Evolutionary conservation across 208 protist genomes (phyloP).

Genomic region (Trypanosoma theileri): DNA sequence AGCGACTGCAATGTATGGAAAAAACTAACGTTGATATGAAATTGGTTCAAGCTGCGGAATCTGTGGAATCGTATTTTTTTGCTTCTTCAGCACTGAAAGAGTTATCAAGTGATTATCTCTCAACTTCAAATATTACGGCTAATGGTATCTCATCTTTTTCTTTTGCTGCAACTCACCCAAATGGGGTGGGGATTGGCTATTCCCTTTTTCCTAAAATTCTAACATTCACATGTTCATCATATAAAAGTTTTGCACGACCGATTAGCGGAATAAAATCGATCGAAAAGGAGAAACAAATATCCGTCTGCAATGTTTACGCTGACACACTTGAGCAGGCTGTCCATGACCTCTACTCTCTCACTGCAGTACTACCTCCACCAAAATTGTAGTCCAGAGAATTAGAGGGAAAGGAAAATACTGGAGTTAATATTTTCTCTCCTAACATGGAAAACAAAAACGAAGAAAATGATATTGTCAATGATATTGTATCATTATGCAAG

Average conservation of each 20-base stretch:
- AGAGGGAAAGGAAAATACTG: neutral
- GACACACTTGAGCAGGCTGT: constrained; percentile 7
- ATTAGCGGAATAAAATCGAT: neutral
- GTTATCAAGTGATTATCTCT: constrained; percentile 30
- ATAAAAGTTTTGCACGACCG: constrained; percentile 15
- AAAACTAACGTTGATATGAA: neutral
- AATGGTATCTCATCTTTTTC: constrained; percentile 24
- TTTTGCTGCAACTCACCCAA: constrained; percentile 17
- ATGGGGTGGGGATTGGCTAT: constrained; percentile 30
- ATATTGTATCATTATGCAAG: too few relatives aligned
- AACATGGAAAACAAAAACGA: too few relatives aligned
- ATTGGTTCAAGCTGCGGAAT: neutral
- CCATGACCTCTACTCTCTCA: constrained; percentile 3
- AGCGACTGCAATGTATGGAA: constrained; percentile 1
- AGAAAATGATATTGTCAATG: too few relatives aligned
- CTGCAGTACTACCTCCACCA: neutral
- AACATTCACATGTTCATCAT: constrained; percentile 17
- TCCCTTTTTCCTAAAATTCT: constrained; percentile 16
- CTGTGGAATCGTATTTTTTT: constrained; percentile 25
- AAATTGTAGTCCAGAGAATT: constrained; percentile 3
- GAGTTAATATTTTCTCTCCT: neutral
- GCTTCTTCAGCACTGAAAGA: constrained; percentile 14
- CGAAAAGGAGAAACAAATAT: neutral
- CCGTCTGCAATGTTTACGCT: constrained; percentile 11
- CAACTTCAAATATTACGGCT: constrained; percentile 29